Evolutionary conservation across 768 basidiomycete genomes (phyloP), one percentile per base, ranked within the genome.

Genomic region (Podaxis mareebaensis): DNA sequence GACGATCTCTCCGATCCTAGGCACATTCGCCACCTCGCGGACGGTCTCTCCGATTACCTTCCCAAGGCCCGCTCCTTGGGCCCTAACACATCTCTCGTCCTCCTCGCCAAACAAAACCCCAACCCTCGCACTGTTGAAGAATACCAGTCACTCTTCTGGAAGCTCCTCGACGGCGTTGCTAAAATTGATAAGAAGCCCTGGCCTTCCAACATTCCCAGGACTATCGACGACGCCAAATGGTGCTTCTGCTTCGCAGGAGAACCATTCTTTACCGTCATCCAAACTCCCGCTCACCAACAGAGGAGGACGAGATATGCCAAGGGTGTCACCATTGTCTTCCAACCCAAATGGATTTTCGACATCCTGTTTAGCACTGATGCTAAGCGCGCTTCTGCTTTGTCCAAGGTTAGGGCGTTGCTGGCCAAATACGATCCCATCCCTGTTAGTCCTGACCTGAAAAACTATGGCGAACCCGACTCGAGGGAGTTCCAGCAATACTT

Each of bases 191-290:
- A 33, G 33, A 33, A 33, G 24, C 30, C 53, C 53, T 54, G 13
- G 53, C 53, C 53, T 30, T 22, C 28, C 4, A 11, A 54, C 30
- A 54, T 54, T 11, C 53, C 53, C 7, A 54, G 28, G 53, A 30
- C 53, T 3, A 54, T 54, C 30, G 53, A 54, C 30, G 53, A 54
- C 15, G 33, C 33, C 12, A 54, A 51, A 51, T 51, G 53, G 53
- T 54, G 53, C 33, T 54, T 54, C 53, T 54, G 53, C 53, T 54
- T 54, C n/a, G 53, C 24, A 26, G 33, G 53, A 11, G 53, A 54
- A n/a, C 53, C 53, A 28, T 30, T 54, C 33, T 33, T 33, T 33
- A 33, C 33, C 33, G 33, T 33, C 33, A 33, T 33, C 33, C 33
- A 33, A 33, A 54, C 33, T 38, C 53, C 53, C 3, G 53, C 53